phyloP scores from a whole-genome alignment of 768 basidiomycete species.

The Hemileccinum impolitum region DNA sequence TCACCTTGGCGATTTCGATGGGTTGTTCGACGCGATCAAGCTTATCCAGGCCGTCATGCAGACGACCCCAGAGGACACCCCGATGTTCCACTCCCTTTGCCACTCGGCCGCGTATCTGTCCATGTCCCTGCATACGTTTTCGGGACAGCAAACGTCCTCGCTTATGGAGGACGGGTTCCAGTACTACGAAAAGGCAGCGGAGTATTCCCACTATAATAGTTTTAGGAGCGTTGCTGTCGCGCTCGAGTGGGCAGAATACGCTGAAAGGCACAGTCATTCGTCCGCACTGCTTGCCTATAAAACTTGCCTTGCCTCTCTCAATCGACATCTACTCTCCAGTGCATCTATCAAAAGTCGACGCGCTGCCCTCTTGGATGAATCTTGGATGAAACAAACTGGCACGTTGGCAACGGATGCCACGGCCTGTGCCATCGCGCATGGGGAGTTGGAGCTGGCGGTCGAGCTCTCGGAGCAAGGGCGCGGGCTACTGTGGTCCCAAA shows the following conservation, averaged over 20 bases:
- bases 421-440: slow-evolving; percentile 23
- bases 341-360: slow-evolving; percentile 20
- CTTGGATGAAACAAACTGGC: neutral
- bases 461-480: slow-evolving; percentile 36
- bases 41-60: neutral
- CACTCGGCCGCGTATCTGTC: neutral
- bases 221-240: slow-evolving; percentile 6
- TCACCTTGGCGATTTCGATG: neutral
- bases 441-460: slow-evolving; percentile 22
- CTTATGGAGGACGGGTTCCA: slow-evolving; percentile 14
- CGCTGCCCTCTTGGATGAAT: slow-evolving; percentile 1
- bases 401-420: slow-evolving; percentile 22
- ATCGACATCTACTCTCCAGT: slow-evolving; percentile 16
- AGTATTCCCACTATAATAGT: neutral
- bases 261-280: slow-evolving; percentile 9
- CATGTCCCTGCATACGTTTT: neutral
- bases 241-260: slow-evolving; percentile 14
- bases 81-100: neutral
- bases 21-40: neutral
- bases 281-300: slow-evolving; percentile 24
- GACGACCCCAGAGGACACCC: slow-evolving; percentile 8
- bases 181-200: slow-evolving; percentile 13
- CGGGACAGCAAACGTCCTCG: neutral
- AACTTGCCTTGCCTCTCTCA: slow-evolving; percentile 13
- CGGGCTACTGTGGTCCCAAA: slow-evolving; percentile 29